These are phyloP conservation scores for Naganishia antarctica DNA, from an alignment of 768 basidiomycete species.

Conservation along the genomic window DNA sequence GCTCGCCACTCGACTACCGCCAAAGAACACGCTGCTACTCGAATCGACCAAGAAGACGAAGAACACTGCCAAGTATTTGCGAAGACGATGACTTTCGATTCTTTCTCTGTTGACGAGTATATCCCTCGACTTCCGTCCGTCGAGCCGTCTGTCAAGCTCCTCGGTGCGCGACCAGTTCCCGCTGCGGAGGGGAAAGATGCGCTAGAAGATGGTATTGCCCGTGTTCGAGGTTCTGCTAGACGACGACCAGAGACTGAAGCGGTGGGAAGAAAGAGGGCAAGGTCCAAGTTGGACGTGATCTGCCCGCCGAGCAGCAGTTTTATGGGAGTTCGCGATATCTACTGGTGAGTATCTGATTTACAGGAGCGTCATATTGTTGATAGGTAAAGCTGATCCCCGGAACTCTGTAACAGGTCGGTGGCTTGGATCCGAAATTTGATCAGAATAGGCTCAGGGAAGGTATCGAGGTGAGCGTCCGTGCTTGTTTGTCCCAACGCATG, in stretches of 20 bases:
- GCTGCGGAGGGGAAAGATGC: not conserved
- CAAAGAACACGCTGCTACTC: no score
- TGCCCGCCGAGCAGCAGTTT: constrained; percentile 3
- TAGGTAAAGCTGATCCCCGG: no score
- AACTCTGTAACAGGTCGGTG: not conserved
- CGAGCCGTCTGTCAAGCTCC: not conserved
- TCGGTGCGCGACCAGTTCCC: no score
- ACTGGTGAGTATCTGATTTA: constrained; percentile 10
- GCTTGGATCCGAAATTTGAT: not conserved
- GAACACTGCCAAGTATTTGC: constrained; percentile 12
- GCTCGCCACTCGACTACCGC: not conserved
- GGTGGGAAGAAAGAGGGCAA: not conserved
- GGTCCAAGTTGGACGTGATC: no score
- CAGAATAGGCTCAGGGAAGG: not conserved
- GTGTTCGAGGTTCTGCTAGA: not conserved
- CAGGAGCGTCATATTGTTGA: no score
- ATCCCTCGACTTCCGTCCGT: no score
- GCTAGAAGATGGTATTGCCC: not conserved
- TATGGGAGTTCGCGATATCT: constrained; percentile 16
- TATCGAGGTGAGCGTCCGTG: not conserved
- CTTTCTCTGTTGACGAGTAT: not conserved
- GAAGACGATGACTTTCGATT: constrained; percentile 4
- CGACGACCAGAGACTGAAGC: not conserved
- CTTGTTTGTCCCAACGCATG: no score
- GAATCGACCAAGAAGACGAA: not conserved